These are phyloP conservation scores for Salix udensis DNA, from an alignment of 345 rosid species.

Conservation along the genomic window DNA sequence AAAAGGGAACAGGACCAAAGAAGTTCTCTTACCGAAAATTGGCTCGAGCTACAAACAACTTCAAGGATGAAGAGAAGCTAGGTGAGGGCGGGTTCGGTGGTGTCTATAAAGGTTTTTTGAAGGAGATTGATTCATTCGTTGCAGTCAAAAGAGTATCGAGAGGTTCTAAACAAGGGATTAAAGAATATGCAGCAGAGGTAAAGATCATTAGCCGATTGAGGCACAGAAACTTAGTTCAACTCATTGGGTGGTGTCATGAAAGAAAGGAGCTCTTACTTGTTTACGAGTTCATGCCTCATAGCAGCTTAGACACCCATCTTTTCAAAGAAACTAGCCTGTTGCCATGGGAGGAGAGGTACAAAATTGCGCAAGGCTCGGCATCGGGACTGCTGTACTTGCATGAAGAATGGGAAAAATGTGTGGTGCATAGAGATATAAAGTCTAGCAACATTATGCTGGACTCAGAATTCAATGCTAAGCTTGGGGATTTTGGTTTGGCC, in stretches of 20 bases:
- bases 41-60: constrained; percentile 26
- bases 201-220: constrained; percentile 34
- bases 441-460: constrained; percentile 32
- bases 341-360: constrained; percentile 21
- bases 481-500: constrained; percentile 33
- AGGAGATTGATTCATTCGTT: not conserved
- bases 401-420: constrained; percentile 33
- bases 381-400: constrained; percentile 30
- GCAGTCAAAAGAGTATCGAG: constrained; percentile 27
- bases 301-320: constrained; percentile 29
- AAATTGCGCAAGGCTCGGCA: constrained; percentile 25
- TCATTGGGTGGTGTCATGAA: constrained; percentile 42
- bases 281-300: constrained; percentile 36
- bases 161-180: constrained; percentile 18
- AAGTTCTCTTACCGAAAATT: constrained; percentile 20
- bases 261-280: constrained; percentile 25
- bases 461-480: constrained; percentile 26
- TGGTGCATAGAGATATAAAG: constrained; percentile 38
- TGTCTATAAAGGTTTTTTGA: constrained; percentile 25
- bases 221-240: constrained; percentile 34
- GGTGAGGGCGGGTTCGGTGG: constrained; percentile 37
- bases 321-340: constrained; percentile 10
- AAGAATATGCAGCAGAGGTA: constrained; percentile 29
- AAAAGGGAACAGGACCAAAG: constrained; percentile 22
- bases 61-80: constrained; percentile 22